phyloP scores from a whole-genome alignment of 306 rosid genomes.

The Castanopsis chinensis region DNA sequence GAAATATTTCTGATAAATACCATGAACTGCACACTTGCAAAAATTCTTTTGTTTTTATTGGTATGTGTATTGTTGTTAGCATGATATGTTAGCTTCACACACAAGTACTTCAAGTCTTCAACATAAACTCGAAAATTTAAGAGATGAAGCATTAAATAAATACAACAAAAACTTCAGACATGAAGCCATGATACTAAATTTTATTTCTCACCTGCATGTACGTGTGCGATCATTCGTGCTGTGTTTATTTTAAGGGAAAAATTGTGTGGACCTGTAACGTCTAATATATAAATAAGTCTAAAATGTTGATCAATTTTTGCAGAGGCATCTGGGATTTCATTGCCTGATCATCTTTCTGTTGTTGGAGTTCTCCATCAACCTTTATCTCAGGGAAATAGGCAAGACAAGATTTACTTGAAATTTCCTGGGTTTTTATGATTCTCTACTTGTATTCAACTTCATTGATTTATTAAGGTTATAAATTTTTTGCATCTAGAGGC shows the following conservation, averaged over 20 bases:
- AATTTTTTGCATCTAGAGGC: background rate
- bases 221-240: background rate
- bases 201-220: background rate
- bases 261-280: slow-evolving; percentile 6
- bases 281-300: slow-evolving; percentile 12
- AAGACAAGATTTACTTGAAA: slow-evolving; percentile 35
- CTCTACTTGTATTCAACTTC: slow-evolving; percentile 19
- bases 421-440: slow-evolving; percentile 28
- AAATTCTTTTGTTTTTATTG: background rate
- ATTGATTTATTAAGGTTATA: slow-evolving; percentile 6
- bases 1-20: background rate
- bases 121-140: background rate
- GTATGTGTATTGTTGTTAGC: background rate
- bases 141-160: background rate
- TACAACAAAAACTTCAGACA: background rate
- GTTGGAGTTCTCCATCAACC: slow-evolving; percentile 81
- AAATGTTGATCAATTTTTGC: slow-evolving; percentile 34
- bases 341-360: slow-evolving; percentile 71
- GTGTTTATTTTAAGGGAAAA: background rate
- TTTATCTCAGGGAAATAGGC: slow-evolving; percentile 75
- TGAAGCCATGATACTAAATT: background rate
- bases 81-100: background rate
- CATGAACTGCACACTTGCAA: background rate
- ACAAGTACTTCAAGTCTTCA: background rate
- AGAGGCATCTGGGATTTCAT: slow-evolving; percentile 69